phyloP scores from a whole-genome alignment of 306 rosid species.

The Hippophae tibetana region DNA sequence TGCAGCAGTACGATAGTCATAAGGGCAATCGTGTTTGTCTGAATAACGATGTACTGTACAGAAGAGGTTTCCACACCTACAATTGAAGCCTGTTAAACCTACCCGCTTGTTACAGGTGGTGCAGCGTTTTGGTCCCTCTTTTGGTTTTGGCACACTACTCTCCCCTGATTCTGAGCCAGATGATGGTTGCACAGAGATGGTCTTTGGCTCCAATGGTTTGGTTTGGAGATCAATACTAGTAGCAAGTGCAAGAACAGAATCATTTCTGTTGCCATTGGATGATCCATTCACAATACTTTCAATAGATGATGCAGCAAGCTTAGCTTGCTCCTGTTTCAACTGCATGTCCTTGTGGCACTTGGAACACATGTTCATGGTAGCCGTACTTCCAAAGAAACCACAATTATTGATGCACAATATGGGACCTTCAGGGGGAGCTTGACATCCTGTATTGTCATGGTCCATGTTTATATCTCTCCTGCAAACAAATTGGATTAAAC shows the following conservation, averaged over 20 bases:
- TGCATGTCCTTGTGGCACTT: conserved; percentile 83
- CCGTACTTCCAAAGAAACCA: conserved; percentile 85
- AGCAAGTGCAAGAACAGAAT: conserved; percentile 21
- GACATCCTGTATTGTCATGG: conserved; percentile 85
- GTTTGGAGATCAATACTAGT: conserved; percentile 32
- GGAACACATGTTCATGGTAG: conserved; percentile 93
- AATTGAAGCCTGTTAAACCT: conserved; percentile 83
- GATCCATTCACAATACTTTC: conserved; percentile 79
- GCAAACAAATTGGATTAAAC: conserved; percentile 18
- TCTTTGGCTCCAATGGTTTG: conserved; percentile 36
- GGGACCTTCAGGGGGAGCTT: conserved; percentile 87
- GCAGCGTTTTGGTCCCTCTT: conserved; percentile 83
- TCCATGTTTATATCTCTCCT: conserved; percentile 68
- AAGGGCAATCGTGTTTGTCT: conserved; percentile 72
- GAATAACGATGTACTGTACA: conserved; percentile 85
- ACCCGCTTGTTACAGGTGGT: conserved; percentile 74
- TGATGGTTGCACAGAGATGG: conserved; percentile 26
- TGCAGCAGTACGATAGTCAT: conserved; percentile 80
- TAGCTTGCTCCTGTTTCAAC: conserved; percentile 76
- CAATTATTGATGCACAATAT: conserved; percentile 75
- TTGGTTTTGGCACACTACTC: conserved; percentile 44
- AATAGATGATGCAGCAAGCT: conserved; percentile 75
- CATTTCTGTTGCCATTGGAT: conserved; percentile 44
- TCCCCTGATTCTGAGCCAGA: conserved; percentile 14
- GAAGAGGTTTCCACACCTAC: conserved; percentile 71